Percentiles rank a stretch among this genome's conserved stretches.
phyloP scores from a whole-genome alignment of 768 basidiomycete genomes.

The Psilocybe azurescens region DNA sequence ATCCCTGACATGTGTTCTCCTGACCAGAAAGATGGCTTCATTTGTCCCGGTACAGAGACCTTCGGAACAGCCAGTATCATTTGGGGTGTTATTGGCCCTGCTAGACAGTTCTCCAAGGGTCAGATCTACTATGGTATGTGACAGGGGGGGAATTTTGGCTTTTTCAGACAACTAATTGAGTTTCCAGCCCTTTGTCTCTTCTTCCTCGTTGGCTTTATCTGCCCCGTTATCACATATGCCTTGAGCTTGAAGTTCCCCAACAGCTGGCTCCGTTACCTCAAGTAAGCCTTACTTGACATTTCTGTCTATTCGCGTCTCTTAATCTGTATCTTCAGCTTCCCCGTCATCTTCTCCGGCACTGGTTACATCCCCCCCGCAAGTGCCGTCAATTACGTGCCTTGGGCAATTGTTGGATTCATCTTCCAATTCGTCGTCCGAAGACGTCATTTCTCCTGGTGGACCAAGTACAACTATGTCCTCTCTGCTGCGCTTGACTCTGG shows the following conservation, averaged over 20 bases:
- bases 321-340: conserved; percentile 38
- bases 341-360: conserved; percentile 65
- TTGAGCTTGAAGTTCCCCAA: conserved; percentile 66
- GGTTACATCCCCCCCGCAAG: conserved; percentile 68
- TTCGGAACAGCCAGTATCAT: conserved; percentile 83
- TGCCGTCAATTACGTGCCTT: conserved; percentile 72
- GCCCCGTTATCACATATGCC: conserved; percentile 61
- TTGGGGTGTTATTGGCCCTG: conserved; percentile 85
- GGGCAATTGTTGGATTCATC: conserved; percentile 68
- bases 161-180: conserved; percentile 8
- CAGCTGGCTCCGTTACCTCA: conserved; percentile 63
- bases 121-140: conserved; percentile 56
- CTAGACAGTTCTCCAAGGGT: conserved; percentile 69
- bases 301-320: neutral
- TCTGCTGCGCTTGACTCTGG: conserved; percentile 77
- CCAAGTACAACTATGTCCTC: conserved; percentile 73
- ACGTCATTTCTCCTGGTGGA: conserved; percentile 70
- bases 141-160: neutral
- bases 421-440: conserved; percentile 68
- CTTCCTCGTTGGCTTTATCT: conserved; percentile 77
- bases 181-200: conserved; percentile 61
- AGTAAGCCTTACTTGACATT: conserved; percentile 43
- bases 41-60: conserved; percentile 71
- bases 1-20: conserved; percentile 63
- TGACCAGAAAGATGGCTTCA: conserved; percentile 64